phyloP scores from a whole-genome alignment of 257 asterid species.

The Salvia hispanica region DNA sequence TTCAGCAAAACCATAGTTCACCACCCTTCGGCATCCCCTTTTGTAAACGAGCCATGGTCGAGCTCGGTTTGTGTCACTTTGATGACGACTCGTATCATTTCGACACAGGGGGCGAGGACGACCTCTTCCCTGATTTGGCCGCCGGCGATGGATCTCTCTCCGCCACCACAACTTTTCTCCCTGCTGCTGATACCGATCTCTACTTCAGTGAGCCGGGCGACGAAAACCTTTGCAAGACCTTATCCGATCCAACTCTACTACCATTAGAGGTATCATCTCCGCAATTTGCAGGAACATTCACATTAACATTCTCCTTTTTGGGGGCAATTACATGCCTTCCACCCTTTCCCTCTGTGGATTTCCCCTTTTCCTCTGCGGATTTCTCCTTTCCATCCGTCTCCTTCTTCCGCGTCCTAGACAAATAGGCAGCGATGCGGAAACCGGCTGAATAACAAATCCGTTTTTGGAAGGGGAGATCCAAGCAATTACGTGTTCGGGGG shows the following conservation, averaged over 20 bases:
- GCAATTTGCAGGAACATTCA: constrained; percentile 38
- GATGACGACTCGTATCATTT: too few relatives aligned
- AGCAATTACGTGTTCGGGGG: constrained; percentile 79
- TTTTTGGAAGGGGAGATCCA: constrained; percentile 49
- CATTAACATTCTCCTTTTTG: constrained; percentile 62
- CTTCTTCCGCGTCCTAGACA: constrained; percentile 48
- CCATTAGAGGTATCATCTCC: constrained; percentile 23
- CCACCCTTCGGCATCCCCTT: too few relatives aligned
- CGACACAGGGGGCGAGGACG: constrained; percentile 85
- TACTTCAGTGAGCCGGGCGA: constrained; percentile 70
- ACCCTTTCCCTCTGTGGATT: constrained; percentile 33
- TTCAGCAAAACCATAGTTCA: too few relatives aligned
- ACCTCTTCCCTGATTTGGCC: constrained; percentile 62
- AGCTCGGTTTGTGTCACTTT: too few relatives aligned
- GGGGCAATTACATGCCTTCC: constrained; percentile 45
- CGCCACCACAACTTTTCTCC: constrained; percentile 51
- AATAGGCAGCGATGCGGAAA: constrained; percentile 51
- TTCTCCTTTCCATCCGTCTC: constrained; percentile 39
- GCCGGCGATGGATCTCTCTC: too few relatives aligned
- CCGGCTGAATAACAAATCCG: constrained; percentile 78
- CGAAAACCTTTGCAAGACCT: constrained; percentile 60
- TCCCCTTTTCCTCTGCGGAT: too few relatives aligned
- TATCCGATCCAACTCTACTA: constrained; percentile 38
- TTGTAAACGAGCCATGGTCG: too few relatives aligned
- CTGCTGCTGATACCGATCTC: constrained; percentile 60